phyloP scores from a whole-genome alignment of 2,329 filamentous ascomycete genomes.

The Phialophora tarda region DNA sequence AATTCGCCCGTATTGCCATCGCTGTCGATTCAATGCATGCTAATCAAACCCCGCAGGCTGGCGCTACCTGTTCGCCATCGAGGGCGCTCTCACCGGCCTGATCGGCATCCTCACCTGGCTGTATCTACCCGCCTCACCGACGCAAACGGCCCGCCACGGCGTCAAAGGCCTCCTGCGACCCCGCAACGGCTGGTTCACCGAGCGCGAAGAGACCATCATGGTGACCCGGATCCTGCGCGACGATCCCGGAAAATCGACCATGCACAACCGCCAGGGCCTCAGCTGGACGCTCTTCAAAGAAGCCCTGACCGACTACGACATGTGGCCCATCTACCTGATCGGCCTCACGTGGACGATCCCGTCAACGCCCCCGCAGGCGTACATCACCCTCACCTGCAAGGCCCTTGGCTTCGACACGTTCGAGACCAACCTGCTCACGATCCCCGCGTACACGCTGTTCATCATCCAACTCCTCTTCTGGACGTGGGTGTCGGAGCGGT shows the following conservation, averaged over 20 bases:
- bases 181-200: slow-evolving; percentile 63
- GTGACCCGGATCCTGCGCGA: slow-evolving; percentile 66
- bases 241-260: slow-evolving; percentile 64
- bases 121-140: slow-evolving; percentile 69
- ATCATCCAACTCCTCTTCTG: slow-evolving; percentile 62
- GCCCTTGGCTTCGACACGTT: slow-evolving; percentile 65
- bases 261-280: slow-evolving; percentile 65
- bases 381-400: slow-evolving; percentile 65
- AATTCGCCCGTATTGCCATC: too few relatives aligned
- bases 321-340: slow-evolving; percentile 64
- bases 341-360: slow-evolving; percentile 63
- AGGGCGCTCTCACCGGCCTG: slow-evolving; percentile 56
- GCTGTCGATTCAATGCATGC: not conserved
- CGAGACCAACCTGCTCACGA: slow-evolving; percentile 67
- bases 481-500: slow-evolving; percentile 58
- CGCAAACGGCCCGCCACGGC: slow-evolving; percentile 61
- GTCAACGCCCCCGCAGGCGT: slow-evolving; percentile 55
- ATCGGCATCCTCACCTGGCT: slow-evolving; percentile 63
- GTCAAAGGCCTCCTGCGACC: slow-evolving; percentile 55
- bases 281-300: slow-evolving; percentile 64
- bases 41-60: slow-evolving; percentile 53
- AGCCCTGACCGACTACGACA: slow-evolving; percentile 63
- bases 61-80: slow-evolving; percentile 45
- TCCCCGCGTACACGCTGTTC: slow-evolving; percentile 63
- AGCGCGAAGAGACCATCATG: slow-evolving; percentile 65